phyloP scores from a whole-genome alignment of 495 filamentous ascomycete species.

The Penicillium antarcticum region DNA sequence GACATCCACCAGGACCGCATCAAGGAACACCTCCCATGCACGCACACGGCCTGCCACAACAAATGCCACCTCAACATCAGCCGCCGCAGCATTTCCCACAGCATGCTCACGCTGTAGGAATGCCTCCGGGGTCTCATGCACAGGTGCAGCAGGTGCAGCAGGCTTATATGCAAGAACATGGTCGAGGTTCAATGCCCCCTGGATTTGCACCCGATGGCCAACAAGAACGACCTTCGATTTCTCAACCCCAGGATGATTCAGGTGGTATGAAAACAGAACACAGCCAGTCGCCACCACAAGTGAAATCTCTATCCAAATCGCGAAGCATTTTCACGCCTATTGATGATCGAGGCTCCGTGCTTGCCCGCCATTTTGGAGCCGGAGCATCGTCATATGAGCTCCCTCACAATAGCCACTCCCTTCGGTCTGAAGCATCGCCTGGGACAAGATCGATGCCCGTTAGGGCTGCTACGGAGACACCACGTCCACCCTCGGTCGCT shows the following conservation, averaged over 20 bases:
- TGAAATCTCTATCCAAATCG: constrained; percentile 75
- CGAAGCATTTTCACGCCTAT: constrained; percentile 97
- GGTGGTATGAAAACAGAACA: constrained; percentile 37
- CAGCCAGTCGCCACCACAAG: constrained; percentile 52
- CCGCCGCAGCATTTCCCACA: constrained; percentile 42
- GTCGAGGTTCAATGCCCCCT: constrained; percentile 51
- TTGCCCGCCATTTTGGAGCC: constrained; percentile 78
- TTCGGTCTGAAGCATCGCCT: constrained; percentile 34
- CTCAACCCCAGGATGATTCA: constrained; percentile 40
- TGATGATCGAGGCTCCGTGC: constrained; percentile 83
- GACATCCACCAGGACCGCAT: constrained; percentile 39
- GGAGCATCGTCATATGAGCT: constrained; percentile 45
- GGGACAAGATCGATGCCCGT: constrained; percentile 41
- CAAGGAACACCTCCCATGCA: constrained; percentile 28
- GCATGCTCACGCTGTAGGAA: constrained; percentile 29
- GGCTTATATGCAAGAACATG: constrained; percentile 65
- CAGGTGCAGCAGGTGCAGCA: constrained; percentile 63
- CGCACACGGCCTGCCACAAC: constrained; percentile 29
- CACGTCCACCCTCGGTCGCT: constrained; percentile 41
- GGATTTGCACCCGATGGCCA: constrained; percentile 44
- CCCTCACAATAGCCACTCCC: constrained; percentile 35
- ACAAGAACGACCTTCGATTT: constrained; percentile 39
- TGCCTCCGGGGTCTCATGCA: constrained; percentile 43
- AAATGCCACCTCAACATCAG: constrained; percentile 32
- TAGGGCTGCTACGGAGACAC: constrained; percentile 40